Conservation (phyloP, 2,329 filamentous ascomycete genomes). For the Torrubiella hemipterigena region DNA sequence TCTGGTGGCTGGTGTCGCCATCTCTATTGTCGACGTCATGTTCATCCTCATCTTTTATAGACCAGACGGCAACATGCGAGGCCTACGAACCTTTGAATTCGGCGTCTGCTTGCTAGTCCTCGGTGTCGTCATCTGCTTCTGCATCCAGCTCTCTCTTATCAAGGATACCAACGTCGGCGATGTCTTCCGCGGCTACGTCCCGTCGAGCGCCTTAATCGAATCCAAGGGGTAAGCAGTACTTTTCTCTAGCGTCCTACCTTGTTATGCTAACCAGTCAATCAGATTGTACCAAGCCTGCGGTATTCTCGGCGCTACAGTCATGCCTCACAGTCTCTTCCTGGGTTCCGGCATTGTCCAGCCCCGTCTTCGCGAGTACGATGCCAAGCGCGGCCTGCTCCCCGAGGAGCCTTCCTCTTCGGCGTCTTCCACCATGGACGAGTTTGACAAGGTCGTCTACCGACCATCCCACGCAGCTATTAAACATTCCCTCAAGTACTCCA, state of each 20-base stretch:
- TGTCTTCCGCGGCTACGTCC: conserved; percentile 54
- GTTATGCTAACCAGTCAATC: too few relatives aligned
- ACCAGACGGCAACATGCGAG: conserved; percentile 44
- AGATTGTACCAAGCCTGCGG: conserved; percentile 58
- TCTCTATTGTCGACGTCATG: conserved; percentile 58
- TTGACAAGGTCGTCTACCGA: conserved; percentile 48
- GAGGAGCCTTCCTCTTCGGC: conserved; percentile 14
- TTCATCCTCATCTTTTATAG: conserved; percentile 56
- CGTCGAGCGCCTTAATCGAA: conserved; percentile 45
- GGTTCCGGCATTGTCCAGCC: conserved; percentile 59
- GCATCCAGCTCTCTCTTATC: conserved; percentile 55
- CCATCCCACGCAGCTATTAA: conserved; percentile 64
- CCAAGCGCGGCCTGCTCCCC: conserved; percentile 40
- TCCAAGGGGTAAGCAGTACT: conserved; percentile 40
- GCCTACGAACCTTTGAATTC: conserved; percentile 50
- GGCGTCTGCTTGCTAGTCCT: conserved; percentile 52
- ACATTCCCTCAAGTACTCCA: conserved; percentile 61
- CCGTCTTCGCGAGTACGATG: conserved; percentile 52
- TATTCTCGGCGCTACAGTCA: conserved; percentile 65
- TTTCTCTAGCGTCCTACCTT: conserved; percentile 9
- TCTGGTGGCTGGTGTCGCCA: conserved; percentile 54
- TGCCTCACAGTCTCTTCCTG: conserved; percentile 58
- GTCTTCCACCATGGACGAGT: conserved; percentile 16
- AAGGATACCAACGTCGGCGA: conserved; percentile 39
- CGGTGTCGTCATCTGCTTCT: conserved; percentile 53